Evolutionary conservation across 2,329 filamentous ascomycete species (phyloP), one percentile per base, ranked within the genome.

Genomic region (Pseudopithomyces maydicus): DNA sequence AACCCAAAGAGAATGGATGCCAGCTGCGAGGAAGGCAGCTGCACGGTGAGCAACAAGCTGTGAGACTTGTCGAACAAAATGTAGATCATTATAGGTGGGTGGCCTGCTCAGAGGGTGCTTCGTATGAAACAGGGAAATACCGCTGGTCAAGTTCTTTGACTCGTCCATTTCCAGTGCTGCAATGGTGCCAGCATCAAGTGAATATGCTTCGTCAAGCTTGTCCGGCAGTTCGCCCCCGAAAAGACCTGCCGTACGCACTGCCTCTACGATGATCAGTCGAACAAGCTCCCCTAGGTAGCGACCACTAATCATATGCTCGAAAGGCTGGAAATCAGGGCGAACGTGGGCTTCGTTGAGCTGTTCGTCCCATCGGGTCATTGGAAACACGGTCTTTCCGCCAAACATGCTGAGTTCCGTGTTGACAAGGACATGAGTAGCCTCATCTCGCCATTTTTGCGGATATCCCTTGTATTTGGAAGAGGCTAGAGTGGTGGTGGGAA

Each of bases 331-430:
- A 71, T 87, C 84, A 0, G 86, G 86, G 10, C 81, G 76, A 15
- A 81, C 66, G 64, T 88, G 86, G 6, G 78, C 79, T 26, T 75
- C 71, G 69, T 88, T 88, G 47, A 89, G 76, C 29, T 80, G 66
- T 7, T 87, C 83, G 61, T 89, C 86, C 85, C 85, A 88, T 14
- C 82, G 78, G 6, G 85, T 87, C 62, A 79, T 81, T 1, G 85
- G 84, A 36, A 87, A 78, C 26, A 87, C 79, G 20, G 81, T 77
- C 56, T 85, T 81, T 46, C 84, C 48, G 38, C 48, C 86, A 61
- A 88, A 88, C 85, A 88, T 88, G 76, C 85, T 87, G 64, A 88
- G 77, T 68, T 89, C 86, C 7, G 83, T 88, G 69, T 89, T 89
- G 65, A 88, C 81, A 51, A 88, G 82, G 32, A 88, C 86, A 57